phyloP scores from a whole-genome alignment of 2,329 filamentous ascomycete genomes.

The Verticillium dahliae region DNA sequence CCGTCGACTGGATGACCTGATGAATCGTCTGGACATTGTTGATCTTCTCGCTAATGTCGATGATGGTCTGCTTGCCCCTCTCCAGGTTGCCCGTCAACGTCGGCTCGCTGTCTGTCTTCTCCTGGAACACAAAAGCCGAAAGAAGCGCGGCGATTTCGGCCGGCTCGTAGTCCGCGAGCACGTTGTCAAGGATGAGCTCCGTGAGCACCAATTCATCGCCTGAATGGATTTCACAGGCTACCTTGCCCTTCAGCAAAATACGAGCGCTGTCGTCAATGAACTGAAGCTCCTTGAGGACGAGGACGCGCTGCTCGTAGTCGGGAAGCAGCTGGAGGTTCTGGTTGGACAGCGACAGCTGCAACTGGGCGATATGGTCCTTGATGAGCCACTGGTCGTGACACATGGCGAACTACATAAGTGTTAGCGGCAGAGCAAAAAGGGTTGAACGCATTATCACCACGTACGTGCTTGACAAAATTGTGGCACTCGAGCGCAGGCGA shows the following conservation, averaged over 20 bases:
- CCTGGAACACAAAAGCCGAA: conserved; percentile 94
- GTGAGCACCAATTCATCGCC: conserved; percentile 94
- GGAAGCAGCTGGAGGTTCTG: conserved; percentile 93
- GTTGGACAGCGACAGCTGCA: conserved; percentile 87
- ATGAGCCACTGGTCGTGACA: conserved; percentile 96
- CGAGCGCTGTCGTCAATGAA: conserved; percentile 85
- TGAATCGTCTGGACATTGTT: conserved; percentile 83
- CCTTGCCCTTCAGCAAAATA: conserved; percentile 95
- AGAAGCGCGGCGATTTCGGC: conserved; percentile 94
- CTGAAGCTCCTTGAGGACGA: conserved; percentile 82
- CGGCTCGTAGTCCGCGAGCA: conserved; percentile 88
- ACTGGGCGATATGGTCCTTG: conserved; percentile 82
- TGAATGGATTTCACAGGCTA: conserved; percentile 96
- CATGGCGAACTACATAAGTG: conserved; percentile 75
- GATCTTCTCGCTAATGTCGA: conserved; percentile 86
- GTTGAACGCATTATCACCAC: conserved; percentile 24
- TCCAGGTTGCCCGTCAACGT: conserved; percentile 77
- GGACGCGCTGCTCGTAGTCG: conserved; percentile 92
- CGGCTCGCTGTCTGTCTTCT: conserved; percentile 81
- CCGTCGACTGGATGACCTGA: conserved; percentile 84
- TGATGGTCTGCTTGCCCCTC: conserved; percentile 75
- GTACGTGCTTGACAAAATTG: conserved; percentile 79
- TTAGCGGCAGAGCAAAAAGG: conserved; percentile 5
- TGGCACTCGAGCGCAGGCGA: conserved; percentile 65
- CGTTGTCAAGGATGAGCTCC: conserved; percentile 93